A percentile compares a stretch with the other conserved stretches of the same genome.
Conservation (phyloP, 257 asterid species). For the Leonotis leonurus region DNA sequence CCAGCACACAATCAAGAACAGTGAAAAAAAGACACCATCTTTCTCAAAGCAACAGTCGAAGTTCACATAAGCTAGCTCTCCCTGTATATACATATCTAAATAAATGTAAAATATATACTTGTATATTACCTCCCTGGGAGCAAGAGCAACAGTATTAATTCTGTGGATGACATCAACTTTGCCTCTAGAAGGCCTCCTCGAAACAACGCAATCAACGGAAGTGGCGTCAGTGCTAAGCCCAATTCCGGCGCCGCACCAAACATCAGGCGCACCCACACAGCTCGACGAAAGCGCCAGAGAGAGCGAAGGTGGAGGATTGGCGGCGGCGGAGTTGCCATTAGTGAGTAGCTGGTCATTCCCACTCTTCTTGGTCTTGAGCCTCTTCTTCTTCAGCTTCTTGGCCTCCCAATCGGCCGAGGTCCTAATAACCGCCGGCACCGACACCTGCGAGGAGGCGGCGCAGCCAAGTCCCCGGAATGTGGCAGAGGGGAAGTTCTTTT, state of each 20-base stretch:
- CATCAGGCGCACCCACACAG: constrained; percentile 64
- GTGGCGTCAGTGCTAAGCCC: constrained; percentile 64
- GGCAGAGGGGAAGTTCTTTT: constrained; percentile 58
- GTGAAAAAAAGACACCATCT: neutral
- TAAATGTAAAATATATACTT: neutral
- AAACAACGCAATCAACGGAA: constrained; percentile 71
- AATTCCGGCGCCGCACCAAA: constrained; percentile 78
- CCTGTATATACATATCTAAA: neutral
- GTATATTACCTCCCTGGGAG: constrained; percentile 51
- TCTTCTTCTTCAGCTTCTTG: constrained; percentile 54
- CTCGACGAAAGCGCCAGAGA: constrained; percentile 37
- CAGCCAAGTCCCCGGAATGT: constrained; percentile 86
- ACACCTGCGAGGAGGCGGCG: constrained; percentile 79
- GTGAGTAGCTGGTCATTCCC: constrained; percentile 8
- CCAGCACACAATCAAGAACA: constrained; percentile 9
- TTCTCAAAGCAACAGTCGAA: neutral
- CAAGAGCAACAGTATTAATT: constrained; percentile 22
- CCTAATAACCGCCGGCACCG: constrained; percentile 81
- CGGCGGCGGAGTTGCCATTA: constrained; percentile 2
- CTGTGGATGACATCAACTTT: constrained; percentile 41
- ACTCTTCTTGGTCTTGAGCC: constrained; percentile 31
- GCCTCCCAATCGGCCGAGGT: constrained; percentile 81
- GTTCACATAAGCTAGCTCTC: neutral
- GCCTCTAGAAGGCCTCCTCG: constrained; percentile 57
- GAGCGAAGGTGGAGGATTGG: constrained; percentile 32